phyloP scores from a whole-genome alignment of 2,329 filamentous ascomycete species.

The Phaeophleospora eucalypticola region DNA sequence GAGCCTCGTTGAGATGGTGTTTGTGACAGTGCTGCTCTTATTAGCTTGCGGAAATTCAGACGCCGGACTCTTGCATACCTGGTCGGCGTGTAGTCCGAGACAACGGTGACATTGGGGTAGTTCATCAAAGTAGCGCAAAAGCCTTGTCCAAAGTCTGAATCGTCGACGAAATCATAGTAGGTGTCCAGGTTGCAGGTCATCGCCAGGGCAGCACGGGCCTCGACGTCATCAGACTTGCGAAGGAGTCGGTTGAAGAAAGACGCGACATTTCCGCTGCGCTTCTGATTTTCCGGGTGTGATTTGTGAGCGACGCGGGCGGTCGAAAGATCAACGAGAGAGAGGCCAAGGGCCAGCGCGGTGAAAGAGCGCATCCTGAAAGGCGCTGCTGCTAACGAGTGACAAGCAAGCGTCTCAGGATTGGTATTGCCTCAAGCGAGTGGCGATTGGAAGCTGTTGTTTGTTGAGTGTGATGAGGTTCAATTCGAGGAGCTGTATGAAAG shows the following conservation, averaged over 20 bases:
- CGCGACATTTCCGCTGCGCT: constrained; percentile 15
- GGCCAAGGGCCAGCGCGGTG: constrained; percentile 26
- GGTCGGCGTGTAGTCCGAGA: constrained; percentile 25
- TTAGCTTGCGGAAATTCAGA: too few species aligned
- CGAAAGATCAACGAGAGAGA: constrained; percentile 23
- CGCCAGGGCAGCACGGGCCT: constrained; percentile 9
- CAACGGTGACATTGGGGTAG: constrained; percentile 26
- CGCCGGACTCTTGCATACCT: too few species aligned
- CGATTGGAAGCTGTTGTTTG: constrained; percentile 3
- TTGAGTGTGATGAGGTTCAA: constrained; percentile 14
- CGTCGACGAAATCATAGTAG: constrained; percentile 26
- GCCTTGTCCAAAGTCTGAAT: constrained; percentile 20
- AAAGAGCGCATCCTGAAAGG: constrained; percentile 26
- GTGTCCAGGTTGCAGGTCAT: constrained; percentile 16
- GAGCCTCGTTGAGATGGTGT: constrained; percentile 23
- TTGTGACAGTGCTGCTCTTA: constrained; percentile 14
- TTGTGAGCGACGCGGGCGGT: constrained; percentile 24
- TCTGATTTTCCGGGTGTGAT: constrained; percentile 12
- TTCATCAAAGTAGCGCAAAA: constrained; percentile 25
- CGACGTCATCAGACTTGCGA: constrained; percentile 10
- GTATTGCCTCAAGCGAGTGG: constrained; percentile 9
- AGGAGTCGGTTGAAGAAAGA: constrained; percentile 25
- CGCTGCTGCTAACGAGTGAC: constrained; percentile 22
- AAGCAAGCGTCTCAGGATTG: constrained; percentile 12
- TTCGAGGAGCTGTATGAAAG: constrained; percentile 7